Evolutionary conservation across 176 grass and related monocot genomes (phyloP), one percentile per base, ranked within the genome.

Genomic region (Tillandsia fasciculata): DNA sequence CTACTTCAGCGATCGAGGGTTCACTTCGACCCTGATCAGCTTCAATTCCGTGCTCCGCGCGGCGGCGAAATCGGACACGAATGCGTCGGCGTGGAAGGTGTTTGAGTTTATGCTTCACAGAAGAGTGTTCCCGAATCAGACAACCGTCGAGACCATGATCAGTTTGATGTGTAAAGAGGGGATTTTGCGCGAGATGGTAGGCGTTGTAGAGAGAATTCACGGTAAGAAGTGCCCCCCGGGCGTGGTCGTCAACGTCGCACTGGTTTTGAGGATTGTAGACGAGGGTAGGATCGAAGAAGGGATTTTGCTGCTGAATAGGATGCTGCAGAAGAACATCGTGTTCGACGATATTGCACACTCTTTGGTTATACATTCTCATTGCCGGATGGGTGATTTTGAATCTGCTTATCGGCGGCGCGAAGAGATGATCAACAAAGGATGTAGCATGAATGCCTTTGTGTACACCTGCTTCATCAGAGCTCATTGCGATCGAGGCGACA

Each of bases 51-150:
- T 84, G 67, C 49, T 96, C 64, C 76, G 76, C 3, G 80, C 78
- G 0, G 75, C 83, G 0, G 78, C 78, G 66, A 78, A 74, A 28
- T 48, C 76, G n/a, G 68, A 58, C 71, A 59, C 68, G 63, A 82
- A 81, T 76, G 48, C 63, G 8, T 66, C 83, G 57, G 88, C 88
- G 20, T 96, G 88, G 92, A 81, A 89, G 81, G 86, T 92, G 83
- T 87, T 96, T 78, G 88, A 92, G 83, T 76, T 76, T 83, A 96
- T 96, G 92, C 75, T 87, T 20, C 81, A 76, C 3, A 91, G 76
- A 78, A 85, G 88, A 28, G 52, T 92, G 22, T 89, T 87, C 52
- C 88, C 86, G 15, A 85, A 91, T 77, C 79, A 91, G 71, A 53
- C 70, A 52, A 92, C 88, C 10, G 63, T 82, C 1, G 83, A 96